Conservation (phyloP, 2,329 filamentous ascomycete genomes). For the Pseudocercospora crystallina region DNA sequence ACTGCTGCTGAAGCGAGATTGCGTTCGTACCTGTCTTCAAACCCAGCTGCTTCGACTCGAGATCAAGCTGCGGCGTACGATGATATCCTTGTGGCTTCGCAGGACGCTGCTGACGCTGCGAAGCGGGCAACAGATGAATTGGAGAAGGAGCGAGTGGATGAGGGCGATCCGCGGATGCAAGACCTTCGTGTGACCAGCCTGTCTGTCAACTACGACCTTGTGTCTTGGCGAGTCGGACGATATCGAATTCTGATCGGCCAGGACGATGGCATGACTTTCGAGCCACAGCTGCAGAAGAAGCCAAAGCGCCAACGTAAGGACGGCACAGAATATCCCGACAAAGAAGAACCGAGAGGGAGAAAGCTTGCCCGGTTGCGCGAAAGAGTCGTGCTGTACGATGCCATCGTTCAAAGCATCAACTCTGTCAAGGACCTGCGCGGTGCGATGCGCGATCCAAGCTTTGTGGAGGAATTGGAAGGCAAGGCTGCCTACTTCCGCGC, state of each 20-base stretch:
- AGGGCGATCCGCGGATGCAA: constrained; percentile 85
- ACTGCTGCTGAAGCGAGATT: constrained; percentile 55
- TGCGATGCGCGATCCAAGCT: constrained; percentile 76
- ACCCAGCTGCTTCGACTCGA: constrained; percentile 43
- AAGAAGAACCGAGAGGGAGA: constrained; percentile 68
- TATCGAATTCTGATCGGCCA: constrained; percentile 86
- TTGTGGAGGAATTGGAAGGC: constrained; percentile 74
- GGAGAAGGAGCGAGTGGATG: constrained; percentile 75
- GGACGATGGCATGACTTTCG: constrained; percentile 69
- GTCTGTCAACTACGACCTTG: constrained; percentile 88
- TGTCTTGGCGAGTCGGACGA: constrained; percentile 91
- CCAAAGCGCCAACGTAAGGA: constrained; percentile 52
- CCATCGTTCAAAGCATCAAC: constrained; percentile 85
- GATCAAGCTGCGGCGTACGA: constrained; percentile 88
- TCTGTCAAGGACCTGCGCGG: constrained; percentile 87
- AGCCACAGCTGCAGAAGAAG: constrained; percentile 55
- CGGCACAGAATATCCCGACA: constrained; percentile 46
- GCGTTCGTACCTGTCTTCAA: constrained; percentile 46
- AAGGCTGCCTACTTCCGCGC: constrained; percentile 83
- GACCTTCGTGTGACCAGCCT: constrained; percentile 88
- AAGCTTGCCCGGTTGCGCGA: constrained; percentile 81
- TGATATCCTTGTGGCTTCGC: constrained; percentile 81
- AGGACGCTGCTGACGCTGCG: constrained; percentile 90
- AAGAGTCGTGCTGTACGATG: constrained; percentile 85
- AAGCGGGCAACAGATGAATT: constrained; percentile 92